phyloP scores from a whole-genome alignment of 257 asterid genomes.

The Capsicum chinense region DNA sequence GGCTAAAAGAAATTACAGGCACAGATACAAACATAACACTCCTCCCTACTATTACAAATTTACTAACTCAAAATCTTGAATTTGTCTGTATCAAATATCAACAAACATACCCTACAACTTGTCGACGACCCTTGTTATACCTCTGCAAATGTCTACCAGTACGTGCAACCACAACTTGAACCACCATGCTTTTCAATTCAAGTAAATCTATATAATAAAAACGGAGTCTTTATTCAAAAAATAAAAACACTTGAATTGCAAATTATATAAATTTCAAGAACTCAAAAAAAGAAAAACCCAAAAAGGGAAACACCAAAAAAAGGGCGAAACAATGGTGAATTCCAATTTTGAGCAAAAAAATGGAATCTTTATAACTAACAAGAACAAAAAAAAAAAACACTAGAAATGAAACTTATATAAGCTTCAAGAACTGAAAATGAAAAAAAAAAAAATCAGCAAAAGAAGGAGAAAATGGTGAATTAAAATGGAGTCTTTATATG shows the following conservation, averaged over 20 bases:
- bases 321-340: not conserved
- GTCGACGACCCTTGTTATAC: conserved; percentile 78
- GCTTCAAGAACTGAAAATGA: not conserved
- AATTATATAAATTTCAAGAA: not conserved
- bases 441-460: not conserved
- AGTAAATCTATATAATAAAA: no score
- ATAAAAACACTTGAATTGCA: not conserved
- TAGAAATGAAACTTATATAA: not conserved
- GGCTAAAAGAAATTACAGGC: no score
- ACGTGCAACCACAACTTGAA: conserved; percentile 57
- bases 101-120: conserved; percentile 71
- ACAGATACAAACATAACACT: no score
- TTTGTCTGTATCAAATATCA: not conserved
- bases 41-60: no score
- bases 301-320: not conserved
- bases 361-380: not conserved
- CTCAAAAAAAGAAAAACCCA: not conserved
- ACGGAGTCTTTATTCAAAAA: not conserved
- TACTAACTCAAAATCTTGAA: not conserved
- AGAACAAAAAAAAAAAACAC: not conserved
- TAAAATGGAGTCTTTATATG: no score
- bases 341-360: not conserved
- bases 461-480: not conserved
- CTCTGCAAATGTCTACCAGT: conserved; percentile 84
- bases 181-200: conserved; percentile 60